Conservation (phyloP, 768 basidiomycete species). For the Serendipita vermifera region DNA sequence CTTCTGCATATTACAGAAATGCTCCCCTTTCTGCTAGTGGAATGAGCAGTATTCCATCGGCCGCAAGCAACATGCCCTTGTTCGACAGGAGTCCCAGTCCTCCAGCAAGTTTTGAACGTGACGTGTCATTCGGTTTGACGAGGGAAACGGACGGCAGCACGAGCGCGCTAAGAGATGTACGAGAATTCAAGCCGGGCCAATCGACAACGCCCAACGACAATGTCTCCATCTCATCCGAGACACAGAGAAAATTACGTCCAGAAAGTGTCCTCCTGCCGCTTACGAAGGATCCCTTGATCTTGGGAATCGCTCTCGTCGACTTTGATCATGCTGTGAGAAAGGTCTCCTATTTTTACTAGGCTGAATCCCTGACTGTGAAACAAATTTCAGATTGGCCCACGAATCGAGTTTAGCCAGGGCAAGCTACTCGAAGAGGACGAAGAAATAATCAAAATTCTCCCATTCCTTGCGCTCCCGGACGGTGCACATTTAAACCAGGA, state of each 20-base stretch:
- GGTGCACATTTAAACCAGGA: conserved; percentile 87
- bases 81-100: not conserved
- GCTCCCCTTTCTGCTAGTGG: not conserved
- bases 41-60: conserved; percentile 8
- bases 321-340: conserved; percentile 85
- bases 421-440: conserved; percentile 66
- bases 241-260: conserved; percentile 48
- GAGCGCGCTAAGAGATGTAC: conserved; percentile 1
- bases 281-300: conserved; percentile 46
- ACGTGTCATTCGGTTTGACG: not conserved
- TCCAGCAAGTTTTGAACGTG: not conserved
- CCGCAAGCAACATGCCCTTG: not conserved
- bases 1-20: too few species aligned
- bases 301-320: conserved; percentile 86
- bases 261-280: conserved; percentile 62
- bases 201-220: not conserved
- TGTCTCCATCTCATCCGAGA: conserved; percentile 14
- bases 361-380: conserved; percentile 9
- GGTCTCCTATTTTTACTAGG: not conserved
- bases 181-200: not conserved
- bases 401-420: conserved; percentile 71
- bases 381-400: conserved; percentile 64
- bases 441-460: conserved; percentile 71
- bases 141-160: conserved; percentile 2
- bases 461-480: conserved; percentile 93